Evolutionary conservation across 2,329 filamentous ascomycete species (phyloP).

Genomic region (Coleophoma eucalyptorum): DNA sequence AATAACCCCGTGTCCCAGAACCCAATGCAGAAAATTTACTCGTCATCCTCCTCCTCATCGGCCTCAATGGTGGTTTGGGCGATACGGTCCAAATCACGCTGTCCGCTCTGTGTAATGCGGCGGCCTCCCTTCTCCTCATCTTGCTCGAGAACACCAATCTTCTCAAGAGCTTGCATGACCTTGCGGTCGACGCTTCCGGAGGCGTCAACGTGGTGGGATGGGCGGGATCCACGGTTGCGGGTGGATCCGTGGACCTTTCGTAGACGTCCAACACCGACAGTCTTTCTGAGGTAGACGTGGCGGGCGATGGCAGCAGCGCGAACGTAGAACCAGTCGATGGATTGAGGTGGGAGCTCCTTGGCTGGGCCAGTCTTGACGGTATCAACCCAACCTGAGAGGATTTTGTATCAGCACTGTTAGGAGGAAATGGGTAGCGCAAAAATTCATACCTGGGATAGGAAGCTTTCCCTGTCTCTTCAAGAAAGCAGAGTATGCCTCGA

Average conservation of each 20-base stretch:
- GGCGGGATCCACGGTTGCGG: slow-evolving; percentile 94
- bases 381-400: slow-evolving; percentile 83
- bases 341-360: slow-evolving; percentile 97
- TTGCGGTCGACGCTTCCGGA: slow-evolving; percentile 96
- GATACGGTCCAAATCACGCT: slow-evolving; percentile 98
- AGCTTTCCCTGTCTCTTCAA: slow-evolving; percentile 94
- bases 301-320: slow-evolving; percentile 93
- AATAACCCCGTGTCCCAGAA: slow-evolving; percentile 12
- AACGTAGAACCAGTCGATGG: slow-evolving; percentile 93
- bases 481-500: slow-evolving; percentile 80
- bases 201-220: slow-evolving; percentile 93
- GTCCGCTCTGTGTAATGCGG: slow-evolving; percentile 95
- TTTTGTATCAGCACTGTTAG: slow-evolving; percentile 14
- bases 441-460: slow-evolving; percentile 74
- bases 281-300: slow-evolving; percentile 99
- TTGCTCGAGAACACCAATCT: slow-evolving; percentile 96
- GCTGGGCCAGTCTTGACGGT: slow-evolving; percentile 97
- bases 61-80: slow-evolving; percentile 76
- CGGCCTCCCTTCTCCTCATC: slow-evolving; percentile 99
- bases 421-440: not conserved
- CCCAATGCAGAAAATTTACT: slow-evolving; percentile 43
- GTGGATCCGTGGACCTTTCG: slow-evolving; percentile 93
- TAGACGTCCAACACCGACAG: slow-evolving; percentile 95
- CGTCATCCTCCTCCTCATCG: slow-evolving; percentile 64
- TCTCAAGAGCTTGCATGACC: slow-evolving; percentile 95